Evolutionary conservation across 2,329 filamentous ascomycete species (phyloP).

Genomic region (Aspergillus latus): DNA sequence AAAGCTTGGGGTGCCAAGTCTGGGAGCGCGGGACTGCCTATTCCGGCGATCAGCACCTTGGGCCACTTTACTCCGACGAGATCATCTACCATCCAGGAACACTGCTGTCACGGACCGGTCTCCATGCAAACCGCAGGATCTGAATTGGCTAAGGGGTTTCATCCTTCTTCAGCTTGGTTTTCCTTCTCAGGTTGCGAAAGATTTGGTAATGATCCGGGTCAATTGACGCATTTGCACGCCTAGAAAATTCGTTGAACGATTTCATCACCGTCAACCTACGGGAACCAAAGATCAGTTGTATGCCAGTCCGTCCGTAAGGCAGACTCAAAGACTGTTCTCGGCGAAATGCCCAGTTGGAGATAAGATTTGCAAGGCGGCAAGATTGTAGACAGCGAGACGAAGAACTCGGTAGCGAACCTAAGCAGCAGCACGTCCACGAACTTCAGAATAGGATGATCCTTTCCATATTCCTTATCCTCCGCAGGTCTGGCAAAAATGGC

Average conservation of each 20-base stretch:
- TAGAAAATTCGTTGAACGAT: neutral
- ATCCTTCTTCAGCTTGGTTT: neutral
- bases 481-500: neutral
- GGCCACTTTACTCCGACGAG: neutral
- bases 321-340: neutral
- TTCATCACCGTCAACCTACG: neutral
- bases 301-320: neutral
- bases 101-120: neutral
- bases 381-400: neutral
- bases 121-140: neutral
- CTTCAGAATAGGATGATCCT: neutral
- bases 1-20: neutral
- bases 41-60: conserved; percentile 5
- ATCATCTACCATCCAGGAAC: neutral
- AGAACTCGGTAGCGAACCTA: neutral
- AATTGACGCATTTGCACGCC: neutral
- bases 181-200: neutral
- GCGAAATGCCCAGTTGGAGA: neutral
- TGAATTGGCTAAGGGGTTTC: neutral
- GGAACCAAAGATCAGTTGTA: neutral
- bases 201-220: neutral
- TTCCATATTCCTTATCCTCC: neutral
- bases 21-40: neutral
- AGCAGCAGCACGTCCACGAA: neutral
- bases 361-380: neutral